A percentile compares a stretch with the other conserved stretches of the same genome.
These are phyloP conservation scores for Boletus holoroseus DNA, from an alignment of 1,284 basidiomycete species.

Conservation along the genomic window DNA sequence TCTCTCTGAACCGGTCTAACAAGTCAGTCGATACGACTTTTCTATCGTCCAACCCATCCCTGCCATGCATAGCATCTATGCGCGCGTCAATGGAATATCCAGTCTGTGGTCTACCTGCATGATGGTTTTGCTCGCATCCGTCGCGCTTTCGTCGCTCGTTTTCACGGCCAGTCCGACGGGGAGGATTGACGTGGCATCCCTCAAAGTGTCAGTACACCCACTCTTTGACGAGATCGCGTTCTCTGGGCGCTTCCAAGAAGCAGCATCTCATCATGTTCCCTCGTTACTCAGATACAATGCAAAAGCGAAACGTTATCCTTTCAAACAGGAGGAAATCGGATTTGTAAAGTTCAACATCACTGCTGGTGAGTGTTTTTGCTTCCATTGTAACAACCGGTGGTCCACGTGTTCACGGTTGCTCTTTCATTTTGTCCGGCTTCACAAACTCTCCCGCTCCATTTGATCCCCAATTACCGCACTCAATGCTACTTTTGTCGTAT, in stretches of 20 bases:
- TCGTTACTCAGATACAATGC: slow-evolving; percentile 43
- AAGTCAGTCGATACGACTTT: background rate
- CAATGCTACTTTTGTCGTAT: background rate
- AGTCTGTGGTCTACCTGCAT: slow-evolving; percentile 74
- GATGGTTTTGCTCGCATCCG: slow-evolving; percentile 68
- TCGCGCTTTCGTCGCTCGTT: slow-evolving; percentile 66
- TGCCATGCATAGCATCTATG: slow-evolving; percentile 61
- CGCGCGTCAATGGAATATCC: slow-evolving; percentile 68
- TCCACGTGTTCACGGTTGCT: slow-evolving; percentile 26
- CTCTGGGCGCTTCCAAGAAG: slow-evolving; percentile 6
- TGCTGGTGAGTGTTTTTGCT: slow-evolving; percentile 50
- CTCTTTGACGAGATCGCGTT: background rate
- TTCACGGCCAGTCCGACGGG: slow-evolving; percentile 59
- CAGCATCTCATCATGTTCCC: slow-evolving; percentile 11
- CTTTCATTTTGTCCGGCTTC: slow-evolving; percentile 25
- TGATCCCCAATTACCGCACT: slow-evolving; percentile 17
- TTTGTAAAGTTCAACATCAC: slow-evolving; percentile 74
- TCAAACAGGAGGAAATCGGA: slow-evolving; percentile 62
- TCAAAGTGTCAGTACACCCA: slow-evolving; percentile 58
- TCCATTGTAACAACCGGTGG: slow-evolving; percentile 19
- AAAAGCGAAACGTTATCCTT: slow-evolving; percentile 51
- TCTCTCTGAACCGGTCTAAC: background rate
- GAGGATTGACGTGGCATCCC: slow-evolving; percentile 49
- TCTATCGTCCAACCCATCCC: background rate
- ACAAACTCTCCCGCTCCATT: slow-evolving; percentile 15